Percentiles rank a stretch among this genome's conserved stretches.
phyloP scores from a whole-genome alignment of 176 grass and related monocot species.

The Tillandsia leiboldiana region DNA sequence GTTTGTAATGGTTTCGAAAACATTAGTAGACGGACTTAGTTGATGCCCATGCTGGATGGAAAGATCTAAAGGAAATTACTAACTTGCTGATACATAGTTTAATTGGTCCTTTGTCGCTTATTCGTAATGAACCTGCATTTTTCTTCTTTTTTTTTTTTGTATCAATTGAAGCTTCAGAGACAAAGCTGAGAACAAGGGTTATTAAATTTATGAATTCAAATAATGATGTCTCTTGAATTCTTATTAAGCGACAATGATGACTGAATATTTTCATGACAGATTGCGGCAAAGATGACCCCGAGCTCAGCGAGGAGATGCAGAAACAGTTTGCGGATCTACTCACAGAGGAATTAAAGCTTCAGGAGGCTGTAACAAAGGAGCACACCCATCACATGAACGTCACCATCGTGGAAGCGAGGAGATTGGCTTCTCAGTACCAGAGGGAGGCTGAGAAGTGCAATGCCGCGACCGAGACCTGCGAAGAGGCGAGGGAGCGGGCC shows the following conservation, averaged over 20 bases:
- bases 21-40: too few relatives aligned
- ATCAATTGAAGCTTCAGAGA: too few relatives aligned
- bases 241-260: slow-evolving; percentile 19
- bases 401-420: slow-evolving; percentile 69
- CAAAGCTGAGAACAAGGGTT: not conserved
- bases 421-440: slow-evolving; percentile 78
- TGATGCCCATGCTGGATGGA: too few relatives aligned
- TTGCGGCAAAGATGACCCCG: slow-evolving; percentile 78
- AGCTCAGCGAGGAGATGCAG: slow-evolving; percentile 72
- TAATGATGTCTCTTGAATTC: not conserved
- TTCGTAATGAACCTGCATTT: not conserved
- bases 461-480: slow-evolving; percentile 79
- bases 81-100: not conserved
- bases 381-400: slow-evolving; percentile 74
- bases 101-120: not conserved
- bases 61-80: not conserved
- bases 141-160: too few relatives aligned
- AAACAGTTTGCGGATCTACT: slow-evolving; percentile 80
- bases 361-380: slow-evolving; percentile 73
- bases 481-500: slow-evolving; percentile 71
- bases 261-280: slow-evolving; percentile 28
- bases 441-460: slow-evolving; percentile 82
- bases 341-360: slow-evolving; percentile 85
- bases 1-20: too few relatives aligned
- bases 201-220: not conserved